Evolutionary conservation across 2,329 filamentous ascomycete species (phyloP).

Genomic region (Cadophora sp.): DNA sequence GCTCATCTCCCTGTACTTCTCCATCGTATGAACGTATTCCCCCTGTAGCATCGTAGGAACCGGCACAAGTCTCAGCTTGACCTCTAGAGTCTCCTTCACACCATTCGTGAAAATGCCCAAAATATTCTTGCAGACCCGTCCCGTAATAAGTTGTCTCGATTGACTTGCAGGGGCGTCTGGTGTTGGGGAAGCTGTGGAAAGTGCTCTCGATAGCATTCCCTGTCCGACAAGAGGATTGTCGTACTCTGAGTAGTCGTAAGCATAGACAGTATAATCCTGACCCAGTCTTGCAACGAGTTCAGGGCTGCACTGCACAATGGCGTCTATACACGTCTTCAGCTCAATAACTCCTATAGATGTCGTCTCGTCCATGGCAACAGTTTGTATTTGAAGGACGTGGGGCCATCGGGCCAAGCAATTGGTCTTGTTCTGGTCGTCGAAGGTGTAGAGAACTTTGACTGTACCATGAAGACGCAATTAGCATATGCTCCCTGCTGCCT

Average conservation of each 20-base stretch:
- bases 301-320: slow-evolving; percentile 79
- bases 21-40: slow-evolving; percentile 66
- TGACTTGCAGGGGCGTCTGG: slow-evolving; percentile 62
- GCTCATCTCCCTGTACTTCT: slow-evolving; percentile 64
- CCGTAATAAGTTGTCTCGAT: slow-evolving; percentile 78
- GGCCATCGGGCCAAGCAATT: slow-evolving; percentile 90
- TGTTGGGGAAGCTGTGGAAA: slow-evolving; percentile 63
- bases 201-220: slow-evolving; percentile 87
- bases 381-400: slow-evolving; percentile 79
- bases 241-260: slow-evolving; percentile 94
- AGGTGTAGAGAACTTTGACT: slow-evolving; percentile 98
- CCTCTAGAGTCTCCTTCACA: slow-evolving; percentile 87
- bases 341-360: slow-evolving; percentile 88
- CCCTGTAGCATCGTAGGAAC: slow-evolving; percentile 65
- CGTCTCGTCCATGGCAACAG: slow-evolving; percentile 79
- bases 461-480: slow-evolving; percentile 36
- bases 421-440: slow-evolving; percentile 86
- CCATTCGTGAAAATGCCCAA: slow-evolving; percentile 85
- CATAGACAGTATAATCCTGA: slow-evolving; percentile 92
- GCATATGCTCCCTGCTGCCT: slow-evolving; percentile 16
- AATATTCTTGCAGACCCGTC: slow-evolving; percentile 86
- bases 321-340: slow-evolving; percentile 84
- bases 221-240: slow-evolving; percentile 94
- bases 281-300: slow-evolving; percentile 78
- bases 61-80: slow-evolving; percentile 85